Evolutionary conservation across 805 yeast species (phyloP).

Genomic region (Wickerhamomyces mucosus): DNA sequence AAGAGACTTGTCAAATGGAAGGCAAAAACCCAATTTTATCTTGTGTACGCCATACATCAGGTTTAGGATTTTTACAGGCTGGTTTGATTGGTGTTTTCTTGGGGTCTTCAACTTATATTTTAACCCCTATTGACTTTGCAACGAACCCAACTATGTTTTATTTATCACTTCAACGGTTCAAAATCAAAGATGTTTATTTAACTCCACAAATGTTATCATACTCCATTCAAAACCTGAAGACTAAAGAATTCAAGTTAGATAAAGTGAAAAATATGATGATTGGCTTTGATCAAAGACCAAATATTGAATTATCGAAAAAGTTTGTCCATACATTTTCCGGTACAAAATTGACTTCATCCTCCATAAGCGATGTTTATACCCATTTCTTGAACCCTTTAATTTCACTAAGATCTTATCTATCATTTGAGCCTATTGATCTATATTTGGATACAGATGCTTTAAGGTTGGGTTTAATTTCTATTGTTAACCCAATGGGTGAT

Average conservation of each 20-base stretch:
- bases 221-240: conserved; percentile 51
- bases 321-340: conserved; percentile 54
- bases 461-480: conserved; percentile 78
- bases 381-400: conserved; percentile 78
- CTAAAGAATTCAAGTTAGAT: conserved; percentile 45
- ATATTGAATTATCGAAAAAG: conserved; percentile 43
- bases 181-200: conserved; percentile 77
- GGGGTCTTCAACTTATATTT: conserved; percentile 78
- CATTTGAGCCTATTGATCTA: conserved; percentile 79
- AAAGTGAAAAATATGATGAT: conserved; percentile 77
- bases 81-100: conserved; percentile 73
- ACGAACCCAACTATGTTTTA: conserved; percentile 65
- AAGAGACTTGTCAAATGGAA: conserved; percentile 83
- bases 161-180: conserved; percentile 60
- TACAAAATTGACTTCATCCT: conserved; percentile 54
- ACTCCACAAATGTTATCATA: conserved; percentile 77
- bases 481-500: conserved; percentile 51
- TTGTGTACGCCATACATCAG: conserved; percentile 74
- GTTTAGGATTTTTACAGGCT: conserved; percentile 86
- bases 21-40: conserved; percentile 70
- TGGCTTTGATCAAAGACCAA: conserved; percentile 68
- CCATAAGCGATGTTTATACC: conserved; percentile 69
- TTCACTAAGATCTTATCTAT: conserved; percentile 77
- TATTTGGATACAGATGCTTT: conserved; percentile 82
- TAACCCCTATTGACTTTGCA: conserved; percentile 71